Evolutionary conservation across 768 basidiomycete genomes (phyloP).

Genomic region (Kwoniella europaea): DNA sequence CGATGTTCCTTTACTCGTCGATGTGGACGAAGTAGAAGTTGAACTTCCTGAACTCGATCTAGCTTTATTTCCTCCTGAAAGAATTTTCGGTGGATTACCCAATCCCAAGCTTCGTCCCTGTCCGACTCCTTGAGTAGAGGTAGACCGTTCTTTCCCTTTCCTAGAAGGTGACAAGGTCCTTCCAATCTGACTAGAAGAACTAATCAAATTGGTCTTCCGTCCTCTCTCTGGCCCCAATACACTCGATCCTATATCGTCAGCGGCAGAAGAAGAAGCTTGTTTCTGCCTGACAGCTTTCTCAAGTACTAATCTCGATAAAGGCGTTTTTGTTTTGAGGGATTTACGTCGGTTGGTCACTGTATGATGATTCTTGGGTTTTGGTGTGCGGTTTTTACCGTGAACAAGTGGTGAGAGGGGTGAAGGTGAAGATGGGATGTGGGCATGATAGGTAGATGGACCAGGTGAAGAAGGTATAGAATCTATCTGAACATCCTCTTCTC

Average conservation of each 20-base stretch:
- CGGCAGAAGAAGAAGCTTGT: background rate
- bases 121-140: too few species aligned
- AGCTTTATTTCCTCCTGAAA: background rate
- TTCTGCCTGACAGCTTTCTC: conserved; percentile 48
- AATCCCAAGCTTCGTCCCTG: background rate
- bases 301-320: conserved; percentile 45
- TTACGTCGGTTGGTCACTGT: conserved; percentile 30
- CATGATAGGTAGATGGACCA: conserved; percentile 14
- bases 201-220: conserved; percentile 24
- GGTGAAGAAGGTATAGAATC: conserved; percentile 12
- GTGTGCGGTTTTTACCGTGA: conserved; percentile 23
- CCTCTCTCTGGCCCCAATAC: conserved; percentile 33
- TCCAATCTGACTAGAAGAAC: background rate
- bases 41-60: conserved; percentile 16
- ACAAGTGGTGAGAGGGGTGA: conserved; percentile 41
- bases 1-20: background rate
- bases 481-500: background rate
- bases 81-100: background rate
- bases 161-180: background rate
- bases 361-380: conserved; percentile 37
- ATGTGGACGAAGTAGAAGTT: background rate
- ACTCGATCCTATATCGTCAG: conserved; percentile 16
- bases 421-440: conserved; percentile 22
- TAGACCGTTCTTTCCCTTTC: conserved; percentile 21
- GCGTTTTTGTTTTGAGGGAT: conserved; percentile 46